phyloP scores from a whole-genome alignment of 1,284 basidiomycete genomes.

The Phlebopus sp. region DNA sequence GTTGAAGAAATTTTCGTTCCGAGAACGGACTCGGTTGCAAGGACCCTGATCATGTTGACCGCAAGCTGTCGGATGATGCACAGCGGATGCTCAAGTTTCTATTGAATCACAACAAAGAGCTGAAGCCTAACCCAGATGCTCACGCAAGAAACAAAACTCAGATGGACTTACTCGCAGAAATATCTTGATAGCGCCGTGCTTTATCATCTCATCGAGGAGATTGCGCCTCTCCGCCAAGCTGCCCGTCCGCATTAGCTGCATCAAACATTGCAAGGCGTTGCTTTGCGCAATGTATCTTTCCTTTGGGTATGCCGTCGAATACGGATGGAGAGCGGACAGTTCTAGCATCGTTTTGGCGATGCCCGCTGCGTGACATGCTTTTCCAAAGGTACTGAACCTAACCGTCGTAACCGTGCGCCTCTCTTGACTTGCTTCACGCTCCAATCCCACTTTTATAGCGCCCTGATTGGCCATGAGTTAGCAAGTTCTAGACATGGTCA shows the following conservation, averaged over 20 bases:
- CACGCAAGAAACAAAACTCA: not conserved
- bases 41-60: conserved; percentile 15
- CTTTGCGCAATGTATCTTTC: conserved; percentile 17
- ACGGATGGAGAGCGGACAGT: conserved; percentile 1
- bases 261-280: conserved; percentile 21
- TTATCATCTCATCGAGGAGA: conserved; percentile 20
- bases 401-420: not conserved
- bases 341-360: conserved; percentile 23
- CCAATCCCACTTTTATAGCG: conserved; percentile 5
- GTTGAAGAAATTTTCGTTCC: conserved; percentile 17
- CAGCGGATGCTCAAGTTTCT: conserved; percentile 23
- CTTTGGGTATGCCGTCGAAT: conserved; percentile 3
- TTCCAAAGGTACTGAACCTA: conserved; percentile 20
- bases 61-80: conserved; percentile 22
- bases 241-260: conserved; percentile 18
- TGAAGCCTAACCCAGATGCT: not conserved
- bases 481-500: not conserved
- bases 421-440: not conserved
- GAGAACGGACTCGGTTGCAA: conserved; percentile 22
- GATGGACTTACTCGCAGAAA: conserved; percentile 21
- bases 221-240: conserved; percentile 16
- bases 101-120: not conserved
- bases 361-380: conserved; percentile 21
- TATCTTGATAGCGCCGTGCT: conserved; percentile 16
- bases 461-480: not conserved